Evolutionary conservation across 495 filamentous ascomycete genomes (phyloP).

Genomic region (Talaromyces liani): DNA sequence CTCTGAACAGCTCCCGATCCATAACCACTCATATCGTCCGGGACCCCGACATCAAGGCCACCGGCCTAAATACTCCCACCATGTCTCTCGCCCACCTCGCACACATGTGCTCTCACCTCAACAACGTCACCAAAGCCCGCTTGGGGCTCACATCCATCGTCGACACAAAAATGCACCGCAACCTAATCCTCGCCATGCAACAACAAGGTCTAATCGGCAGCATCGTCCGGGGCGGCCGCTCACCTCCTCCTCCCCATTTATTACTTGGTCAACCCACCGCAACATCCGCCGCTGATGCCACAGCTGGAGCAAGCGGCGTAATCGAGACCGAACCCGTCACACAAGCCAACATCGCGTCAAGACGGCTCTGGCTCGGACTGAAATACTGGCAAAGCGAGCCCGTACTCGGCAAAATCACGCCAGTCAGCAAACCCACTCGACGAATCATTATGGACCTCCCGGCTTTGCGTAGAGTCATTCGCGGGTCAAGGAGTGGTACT

Average conservation of each 20-base stretch:
- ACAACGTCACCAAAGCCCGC: conserved; percentile 82
- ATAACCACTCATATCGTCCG: not conserved
- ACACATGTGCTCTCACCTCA: conserved; percentile 83
- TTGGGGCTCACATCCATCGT: conserved; percentile 84
- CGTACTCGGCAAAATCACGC: conserved; percentile 61
- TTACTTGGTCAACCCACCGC: conserved; percentile 37
- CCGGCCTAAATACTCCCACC: conserved; percentile 10
- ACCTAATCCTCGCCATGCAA: conserved; percentile 70
- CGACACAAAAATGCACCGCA: conserved; percentile 71
- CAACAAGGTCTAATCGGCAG: conserved; percentile 72
- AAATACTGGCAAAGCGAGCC: conserved; percentile 91
- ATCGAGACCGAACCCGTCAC: conserved; percentile 51
- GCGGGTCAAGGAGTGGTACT: conserved; percentile 55
- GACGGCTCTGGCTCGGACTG: conserved; percentile 83
- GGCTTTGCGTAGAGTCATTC: conserved; percentile 53
- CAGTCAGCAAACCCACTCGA: conserved; percentile 73
- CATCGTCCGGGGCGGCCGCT: conserved; percentile 68
- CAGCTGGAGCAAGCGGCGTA: not conserved
- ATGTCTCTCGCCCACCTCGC: conserved; percentile 86
- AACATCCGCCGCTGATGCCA: conserved; percentile 23
- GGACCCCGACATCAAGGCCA: not conserved
- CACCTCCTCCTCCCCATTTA: conserved; percentile 52
- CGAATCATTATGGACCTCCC: conserved; percentile 55
- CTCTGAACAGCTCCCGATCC: not conserved
- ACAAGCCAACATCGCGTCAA: conserved; percentile 64